phyloP scores from a whole-genome alignment of 2,329 filamentous ascomycete genomes.

The Aspergillus felis region DNA sequence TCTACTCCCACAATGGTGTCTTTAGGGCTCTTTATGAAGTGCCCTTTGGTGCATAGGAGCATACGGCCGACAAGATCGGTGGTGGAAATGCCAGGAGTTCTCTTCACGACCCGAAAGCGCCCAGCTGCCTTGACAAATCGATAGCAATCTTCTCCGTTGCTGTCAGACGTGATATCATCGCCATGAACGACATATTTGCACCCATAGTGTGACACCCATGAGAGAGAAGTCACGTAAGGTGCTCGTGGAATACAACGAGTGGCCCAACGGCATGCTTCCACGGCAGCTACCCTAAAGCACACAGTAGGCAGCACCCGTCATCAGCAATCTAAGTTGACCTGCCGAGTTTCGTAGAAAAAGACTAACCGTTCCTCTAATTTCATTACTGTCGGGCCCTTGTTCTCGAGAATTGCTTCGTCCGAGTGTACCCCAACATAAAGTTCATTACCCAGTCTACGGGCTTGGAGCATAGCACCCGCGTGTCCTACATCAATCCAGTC shows the following conservation, averaged over 20 bases:
- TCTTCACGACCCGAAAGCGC: constrained; percentile 93
- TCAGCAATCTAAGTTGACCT: background rate
- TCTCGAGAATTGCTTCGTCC: constrained; percentile 89
- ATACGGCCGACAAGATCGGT: constrained; percentile 98
- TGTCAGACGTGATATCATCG: constrained; percentile 95
- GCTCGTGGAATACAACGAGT: constrained; percentile 78
- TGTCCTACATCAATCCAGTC: constrained; percentile 59
- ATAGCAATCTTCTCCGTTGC: constrained; percentile 92
- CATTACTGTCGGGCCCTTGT: constrained; percentile 99
- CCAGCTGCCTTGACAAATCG: constrained; percentile 92
- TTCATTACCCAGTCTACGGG: constrained; percentile 82
- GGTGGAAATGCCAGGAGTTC: constrained; percentile 93
- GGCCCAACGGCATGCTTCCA: constrained; percentile 93
- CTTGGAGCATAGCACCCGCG: constrained; percentile 94
- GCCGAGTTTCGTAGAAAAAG: background rate
- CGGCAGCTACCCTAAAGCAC: constrained; percentile 67
- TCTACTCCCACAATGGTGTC: constrained; percentile 66
- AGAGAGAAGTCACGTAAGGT: constrained; percentile 89
- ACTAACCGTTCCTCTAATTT: constrained; percentile 74
- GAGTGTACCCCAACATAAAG: constrained; percentile 92
- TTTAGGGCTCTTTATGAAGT: constrained; percentile 82
- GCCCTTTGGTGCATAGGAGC: constrained; percentile 89
- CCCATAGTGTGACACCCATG: constrained; percentile 93
- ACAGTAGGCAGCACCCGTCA: constrained; percentile 2
- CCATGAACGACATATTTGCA: constrained; percentile 95